Conservation (phyloP, 768 basidiomycete genomes). For the Mrakia gelida region DNA sequence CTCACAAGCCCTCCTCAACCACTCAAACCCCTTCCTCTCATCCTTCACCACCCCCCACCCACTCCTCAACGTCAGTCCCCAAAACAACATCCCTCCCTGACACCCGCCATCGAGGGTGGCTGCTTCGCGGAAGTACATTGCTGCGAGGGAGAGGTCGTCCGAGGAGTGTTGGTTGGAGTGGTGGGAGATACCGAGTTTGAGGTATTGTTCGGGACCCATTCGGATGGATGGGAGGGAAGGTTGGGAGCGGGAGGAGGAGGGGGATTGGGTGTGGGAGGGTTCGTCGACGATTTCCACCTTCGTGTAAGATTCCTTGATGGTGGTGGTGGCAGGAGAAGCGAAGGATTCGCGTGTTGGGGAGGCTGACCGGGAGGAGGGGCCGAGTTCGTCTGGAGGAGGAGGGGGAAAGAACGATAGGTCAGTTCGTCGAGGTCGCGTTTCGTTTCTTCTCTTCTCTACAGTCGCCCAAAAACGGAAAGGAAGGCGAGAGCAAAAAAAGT, state of each 20-base stretch:
- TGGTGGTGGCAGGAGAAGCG: no score
- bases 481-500: no score
- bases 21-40: constrained; percentile 72
- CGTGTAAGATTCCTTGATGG: constrained; percentile 10
- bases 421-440: neutral
- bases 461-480: no score
- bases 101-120: constrained; percentile 61
- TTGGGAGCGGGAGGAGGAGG: neutral
- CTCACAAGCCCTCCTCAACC: constrained; percentile 78
- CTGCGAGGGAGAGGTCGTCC: constrained; percentile 36
- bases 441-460: no score
- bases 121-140: constrained; percentile 38
- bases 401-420: neutral
- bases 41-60: constrained; percentile 84
- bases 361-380: neutral
- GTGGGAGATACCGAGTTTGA: constrained; percentile 17
- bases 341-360: neutral
- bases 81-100: constrained; percentile 88
- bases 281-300: constrained; percentile 4
- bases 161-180: neutral
- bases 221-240: neutral
- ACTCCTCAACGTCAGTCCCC: constrained; percentile 75
- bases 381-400: neutral
- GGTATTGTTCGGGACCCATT: neutral
- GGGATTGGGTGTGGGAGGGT: no score